Conservation (phyloP, 1,284 basidiomycete genomes). For the Mycosarcoma maydis region DNA sequence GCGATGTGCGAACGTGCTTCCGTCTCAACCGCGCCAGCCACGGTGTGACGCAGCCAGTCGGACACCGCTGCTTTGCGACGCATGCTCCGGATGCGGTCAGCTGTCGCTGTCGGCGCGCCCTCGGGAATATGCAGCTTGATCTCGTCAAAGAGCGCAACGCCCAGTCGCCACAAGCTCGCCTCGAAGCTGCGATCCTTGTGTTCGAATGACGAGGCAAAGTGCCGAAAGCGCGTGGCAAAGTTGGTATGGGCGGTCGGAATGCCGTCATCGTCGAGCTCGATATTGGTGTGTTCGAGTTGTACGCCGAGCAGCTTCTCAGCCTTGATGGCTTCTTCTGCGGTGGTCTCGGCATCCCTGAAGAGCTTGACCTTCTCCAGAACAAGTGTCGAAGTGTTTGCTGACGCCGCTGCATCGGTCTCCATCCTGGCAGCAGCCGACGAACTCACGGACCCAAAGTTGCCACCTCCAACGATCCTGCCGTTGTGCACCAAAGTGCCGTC, state of each 20-base stretch:
- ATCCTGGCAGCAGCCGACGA: slow-evolving; percentile 5
- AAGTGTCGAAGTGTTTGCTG: slow-evolving; percentile 25
- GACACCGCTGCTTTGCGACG: slow-evolving; percentile 84
- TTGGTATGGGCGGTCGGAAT: slow-evolving; percentile 71
- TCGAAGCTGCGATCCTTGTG: slow-evolving; percentile 74
- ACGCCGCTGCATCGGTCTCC: slow-evolving; percentile 11
- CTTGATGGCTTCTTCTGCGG: slow-evolving; percentile 35
- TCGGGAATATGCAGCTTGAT: slow-evolving; percentile 76
- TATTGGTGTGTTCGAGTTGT: slow-evolving; percentile 80
- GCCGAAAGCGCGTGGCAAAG: slow-evolving; percentile 76
- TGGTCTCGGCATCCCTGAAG: slow-evolving; percentile 42
- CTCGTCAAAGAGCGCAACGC: slow-evolving; percentile 88
- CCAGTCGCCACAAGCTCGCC: slow-evolving; percentile 82
- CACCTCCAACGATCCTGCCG: slow-evolving; percentile 68
- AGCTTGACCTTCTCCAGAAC: slow-evolving; percentile 50
- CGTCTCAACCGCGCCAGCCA: slow-evolving; percentile 78
- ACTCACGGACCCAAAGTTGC: slow-evolving; percentile 1
- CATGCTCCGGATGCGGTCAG: slow-evolving; percentile 74
- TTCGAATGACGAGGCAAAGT: slow-evolving; percentile 80
- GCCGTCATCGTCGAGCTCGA: slow-evolving; percentile 71
- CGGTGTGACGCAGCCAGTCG: slow-evolving; percentile 82
- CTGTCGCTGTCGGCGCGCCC: slow-evolving; percentile 72
- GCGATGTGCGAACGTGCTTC: slow-evolving; percentile 63
- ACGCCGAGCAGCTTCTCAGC: slow-evolving; percentile 77
- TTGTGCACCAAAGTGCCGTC: slow-evolving; percentile 80